Conservation (phyloP, 2,329 filamentous ascomycete species). For the Zelopaecilomyces penicillatus region DNA sequence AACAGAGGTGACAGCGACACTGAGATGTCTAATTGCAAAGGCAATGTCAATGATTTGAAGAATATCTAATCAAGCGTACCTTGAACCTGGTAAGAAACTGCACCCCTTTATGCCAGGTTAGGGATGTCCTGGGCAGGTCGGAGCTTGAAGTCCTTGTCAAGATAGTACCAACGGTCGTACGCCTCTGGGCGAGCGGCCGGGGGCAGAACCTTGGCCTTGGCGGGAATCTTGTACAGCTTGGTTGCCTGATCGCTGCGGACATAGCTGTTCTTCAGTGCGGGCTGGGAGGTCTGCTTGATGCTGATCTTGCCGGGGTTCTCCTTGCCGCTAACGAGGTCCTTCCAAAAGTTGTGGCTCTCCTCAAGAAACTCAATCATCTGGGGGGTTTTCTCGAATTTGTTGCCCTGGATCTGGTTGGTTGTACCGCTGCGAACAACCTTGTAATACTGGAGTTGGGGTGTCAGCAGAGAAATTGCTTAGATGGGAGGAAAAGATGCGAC, state of each 20-base stretch:
- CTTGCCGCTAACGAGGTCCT: slow-evolving; percentile 28
- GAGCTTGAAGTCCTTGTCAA: slow-evolving; percentile 24
- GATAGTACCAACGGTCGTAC: slow-evolving; percentile 30
- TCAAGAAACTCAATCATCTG: slow-evolving; percentile 23
- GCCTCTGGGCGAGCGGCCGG: slow-evolving; percentile 22
- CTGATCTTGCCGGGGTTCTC: slow-evolving; percentile 30
- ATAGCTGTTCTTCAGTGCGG: slow-evolving; percentile 23
- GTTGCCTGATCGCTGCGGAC: slow-evolving; percentile 23
- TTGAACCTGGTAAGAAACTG: too few species aligned
- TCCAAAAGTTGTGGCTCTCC: slow-evolving; percentile 31
- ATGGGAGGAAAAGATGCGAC: too few species aligned
- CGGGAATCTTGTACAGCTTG: slow-evolving; percentile 22
- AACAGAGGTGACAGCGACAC: too few species aligned
- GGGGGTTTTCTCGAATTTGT: slow-evolving; percentile 26
- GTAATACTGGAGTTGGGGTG: slow-evolving; percentile 23
- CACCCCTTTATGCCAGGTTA: too few species aligned
- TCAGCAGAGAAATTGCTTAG: too few species aligned
- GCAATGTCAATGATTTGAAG: slow-evolving; percentile 7
- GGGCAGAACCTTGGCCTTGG: slow-evolving; percentile 19
- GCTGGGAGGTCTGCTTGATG: slow-evolving; percentile 31
- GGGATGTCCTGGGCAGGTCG: slow-evolving; percentile 12
- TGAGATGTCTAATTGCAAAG: neutral
- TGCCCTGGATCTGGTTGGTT: slow-evolving; percentile 27
- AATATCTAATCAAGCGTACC: neutral
- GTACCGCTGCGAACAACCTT: slow-evolving; percentile 29